phyloP scores from a whole-genome alignment of 2,329 filamentous ascomycete species.

The Fusarium ramigenum region DNA sequence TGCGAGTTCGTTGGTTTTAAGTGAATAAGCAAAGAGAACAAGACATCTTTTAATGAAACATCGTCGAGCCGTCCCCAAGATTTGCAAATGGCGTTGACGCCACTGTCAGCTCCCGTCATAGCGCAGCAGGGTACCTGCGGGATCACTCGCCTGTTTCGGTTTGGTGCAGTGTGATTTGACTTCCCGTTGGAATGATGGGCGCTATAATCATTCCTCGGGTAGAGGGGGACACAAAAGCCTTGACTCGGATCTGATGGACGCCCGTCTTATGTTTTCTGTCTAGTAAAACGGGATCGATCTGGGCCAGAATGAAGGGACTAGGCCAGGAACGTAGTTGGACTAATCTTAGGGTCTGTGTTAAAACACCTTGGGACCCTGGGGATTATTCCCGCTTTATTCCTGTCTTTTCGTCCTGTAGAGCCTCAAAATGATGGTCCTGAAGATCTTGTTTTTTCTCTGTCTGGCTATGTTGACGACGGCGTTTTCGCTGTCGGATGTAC shows the following conservation, averaged over 20 bases:
- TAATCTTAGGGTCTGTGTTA: neutral
- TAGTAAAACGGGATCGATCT: fast-evolving
- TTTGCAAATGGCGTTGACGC: neutral
- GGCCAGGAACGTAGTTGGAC: neutral
- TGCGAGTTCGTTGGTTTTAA: neutral
- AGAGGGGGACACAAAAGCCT: fast-evolving
- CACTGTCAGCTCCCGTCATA: neutral
- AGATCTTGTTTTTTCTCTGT: neutral
- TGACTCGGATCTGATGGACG: fast-evolving
- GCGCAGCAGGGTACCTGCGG: neutral
- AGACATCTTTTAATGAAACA: neutral
- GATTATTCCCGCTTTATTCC: neutral
- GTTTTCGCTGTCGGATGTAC: neutral
- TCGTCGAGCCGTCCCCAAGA: neutral
- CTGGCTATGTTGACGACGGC: neutral
- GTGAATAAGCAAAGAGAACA: neutral
- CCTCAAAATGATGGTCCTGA: fast-evolving
- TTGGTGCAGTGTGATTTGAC: neutral
- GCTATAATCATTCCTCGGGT: neutral
- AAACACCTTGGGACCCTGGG: neutral
- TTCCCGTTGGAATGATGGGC: neutral
- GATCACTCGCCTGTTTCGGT: neutral
- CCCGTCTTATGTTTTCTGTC: no score
- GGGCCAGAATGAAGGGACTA: neutral
- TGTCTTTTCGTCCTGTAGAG: neutral